Evolutionary conservation across 208 protist genomes (phyloP), one percentile per base, ranked within the genome.

Genomic region (Acanthamoeba triangularis): DNA sequence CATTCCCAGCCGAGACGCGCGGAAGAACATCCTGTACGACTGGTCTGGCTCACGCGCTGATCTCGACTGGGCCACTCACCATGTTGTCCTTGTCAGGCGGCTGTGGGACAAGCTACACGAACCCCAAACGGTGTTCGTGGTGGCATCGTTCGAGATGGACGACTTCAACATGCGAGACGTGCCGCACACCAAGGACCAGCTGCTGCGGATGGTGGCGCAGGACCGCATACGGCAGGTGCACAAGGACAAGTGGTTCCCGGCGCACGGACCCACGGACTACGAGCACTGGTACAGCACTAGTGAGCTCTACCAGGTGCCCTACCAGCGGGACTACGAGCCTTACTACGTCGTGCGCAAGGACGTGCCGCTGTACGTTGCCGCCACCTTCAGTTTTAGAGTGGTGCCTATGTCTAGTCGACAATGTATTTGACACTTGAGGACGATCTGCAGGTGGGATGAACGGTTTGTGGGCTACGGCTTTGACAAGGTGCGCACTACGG

Each of bases 191-290:
- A 87, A 87, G 30, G 78, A 87, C 23, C 41, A 87, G 44, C 16
- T 87, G 6, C 47, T 87, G n/a, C 47, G 49, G 14, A 25, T 87
- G 78, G 78, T 61, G 6, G 47, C 25, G n/a, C 41, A 87, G 41
- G 41, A 61, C 23, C 25, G 49, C 20, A 30, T 56, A 14, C 4
- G 49, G 20, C 78, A 87, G n/a, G 78, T 87, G 23, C 78, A 87
- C 49, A 87, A 61, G 49, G 78, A 59, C 78, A 87, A 87, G 49
- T 87, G 78, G 78, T 87, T 61, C 20, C 78, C 78, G 4, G 78
- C 78, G 8, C 78, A 87, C n/a, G 78, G 78, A 25, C 78, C 78
- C n/a, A 87, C 78, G 6, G 10, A 59, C 41, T 87, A 87, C 49
- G 78, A 52, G 25, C 23, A 56, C 28, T 87, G 78, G 78, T 87